Evolutionary conservation across 2,329 filamentous ascomycete species (phyloP).

Genomic region (Orbilia quercus): DNA sequence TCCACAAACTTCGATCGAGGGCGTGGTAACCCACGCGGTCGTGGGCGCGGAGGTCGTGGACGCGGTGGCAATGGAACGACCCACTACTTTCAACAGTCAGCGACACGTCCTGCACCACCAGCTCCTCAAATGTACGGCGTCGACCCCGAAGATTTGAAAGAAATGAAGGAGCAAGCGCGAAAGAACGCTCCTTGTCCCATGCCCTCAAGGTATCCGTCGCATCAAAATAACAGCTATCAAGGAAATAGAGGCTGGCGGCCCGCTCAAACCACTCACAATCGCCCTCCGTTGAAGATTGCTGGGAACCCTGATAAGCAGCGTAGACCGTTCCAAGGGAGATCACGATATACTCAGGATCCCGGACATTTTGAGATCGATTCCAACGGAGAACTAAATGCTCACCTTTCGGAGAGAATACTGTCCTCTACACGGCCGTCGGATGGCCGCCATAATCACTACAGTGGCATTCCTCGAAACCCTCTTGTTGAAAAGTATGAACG

Average conservation of each 20-base stretch:
- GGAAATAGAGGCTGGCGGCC: neutral
- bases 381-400: slow-evolving; percentile 48
- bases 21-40: slow-evolving; percentile 7
- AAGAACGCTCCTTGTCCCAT: neutral
- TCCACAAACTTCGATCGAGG: slow-evolving; percentile 12
- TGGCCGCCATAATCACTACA: slow-evolving; percentile 5
- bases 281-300: slow-evolving; percentile 20
- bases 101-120: neutral
- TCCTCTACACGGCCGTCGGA: slow-evolving; percentile 39
- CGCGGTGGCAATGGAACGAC: neutral
- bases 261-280: slow-evolving; percentile 12
- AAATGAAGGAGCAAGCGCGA: slow-evolving; percentile 4
- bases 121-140: slow-evolving; percentile 12
- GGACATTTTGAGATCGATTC: neutral
- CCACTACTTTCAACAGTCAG: neutral
- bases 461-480: slow-evolving; percentile 25
- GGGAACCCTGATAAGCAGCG: slow-evolving; percentile 22
- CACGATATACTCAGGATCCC: neutral
- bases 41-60: slow-evolving; percentile 8
- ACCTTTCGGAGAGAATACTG: slow-evolving; percentile 46
- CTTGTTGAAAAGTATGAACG: slow-evolving; percentile 56
- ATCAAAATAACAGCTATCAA: slow-evolving; percentile 1
- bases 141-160: slow-evolving; percentile 18
- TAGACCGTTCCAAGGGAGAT: neutral
- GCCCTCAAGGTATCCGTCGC: neutral